Percentiles rank a stretch among this genome's conserved stretches.
These are phyloP conservation scores for Tinospora cordifolia DNA, from an alignment of 164 flowering plant species.

Conservation along the genomic window DNA sequence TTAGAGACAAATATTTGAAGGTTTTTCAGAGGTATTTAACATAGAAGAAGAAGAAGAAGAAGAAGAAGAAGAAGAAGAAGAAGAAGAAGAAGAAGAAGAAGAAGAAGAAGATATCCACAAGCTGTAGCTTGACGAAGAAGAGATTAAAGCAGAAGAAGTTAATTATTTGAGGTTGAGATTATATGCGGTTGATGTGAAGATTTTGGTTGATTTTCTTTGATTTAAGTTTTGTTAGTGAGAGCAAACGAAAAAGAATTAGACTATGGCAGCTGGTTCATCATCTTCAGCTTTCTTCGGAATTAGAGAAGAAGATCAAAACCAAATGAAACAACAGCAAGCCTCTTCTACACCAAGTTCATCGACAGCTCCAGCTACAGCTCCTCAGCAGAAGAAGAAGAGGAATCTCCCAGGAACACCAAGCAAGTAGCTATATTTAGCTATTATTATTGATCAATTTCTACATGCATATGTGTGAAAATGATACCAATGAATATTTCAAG, in stretches of 20 bases:
- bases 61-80: not conserved
- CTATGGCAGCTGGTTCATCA: conserved; percentile 43
- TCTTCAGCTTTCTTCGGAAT: conserved; percentile 33
- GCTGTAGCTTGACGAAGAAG: not conserved
- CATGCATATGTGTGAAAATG: conserved; percentile 3
- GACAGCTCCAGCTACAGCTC: conserved; percentile 29
- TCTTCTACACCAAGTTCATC: conserved; percentile 37
- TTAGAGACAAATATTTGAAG: conserved; percentile 1
- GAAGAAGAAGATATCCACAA: too few species aligned
- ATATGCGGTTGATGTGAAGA: conserved; percentile 12
- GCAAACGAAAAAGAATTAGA: not conserved
- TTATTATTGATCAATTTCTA: conserved; percentile 5
- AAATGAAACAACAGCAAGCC: conserved; percentile 31
- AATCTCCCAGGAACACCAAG: conserved; percentile 83
- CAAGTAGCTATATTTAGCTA: conserved; percentile 40
- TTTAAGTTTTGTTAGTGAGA: conserved; percentile 7
- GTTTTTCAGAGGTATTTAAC: conserved; percentile 6
- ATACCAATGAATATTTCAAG: too few species aligned
- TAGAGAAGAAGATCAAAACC: conserved; percentile 47
- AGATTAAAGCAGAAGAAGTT: not conserved
- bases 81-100: not conserved
- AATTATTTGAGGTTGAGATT: conserved; percentile 16
- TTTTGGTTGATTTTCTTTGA: conserved; percentile 9
- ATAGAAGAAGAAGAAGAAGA: not conserved
- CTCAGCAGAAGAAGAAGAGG: conserved; percentile 56